Conservation (phyloP, 2,329 filamentous ascomycete species). For the Xylaria sp. region DNA sequence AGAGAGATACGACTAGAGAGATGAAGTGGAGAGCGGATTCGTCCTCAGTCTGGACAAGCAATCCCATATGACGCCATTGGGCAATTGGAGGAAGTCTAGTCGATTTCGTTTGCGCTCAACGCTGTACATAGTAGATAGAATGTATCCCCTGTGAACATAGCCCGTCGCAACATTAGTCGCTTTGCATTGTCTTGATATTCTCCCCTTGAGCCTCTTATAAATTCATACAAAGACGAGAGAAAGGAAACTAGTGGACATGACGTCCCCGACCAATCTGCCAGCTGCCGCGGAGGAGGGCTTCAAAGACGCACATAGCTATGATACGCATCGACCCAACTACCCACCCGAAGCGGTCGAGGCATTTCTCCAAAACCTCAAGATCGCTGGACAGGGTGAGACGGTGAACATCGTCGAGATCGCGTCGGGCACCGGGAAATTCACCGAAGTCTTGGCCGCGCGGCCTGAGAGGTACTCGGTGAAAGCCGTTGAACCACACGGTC, state of each 20-base stretch:
- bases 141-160: background rate
- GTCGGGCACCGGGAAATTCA: constrained; percentile 77
- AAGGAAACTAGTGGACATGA: constrained; percentile 29
- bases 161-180: background rate
- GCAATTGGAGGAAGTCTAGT: background rate
- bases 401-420: constrained; percentile 69
- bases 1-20: too few relatives aligned
- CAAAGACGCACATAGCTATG: constrained; percentile 70
- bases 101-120: background rate
- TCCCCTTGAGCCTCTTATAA: background rate
- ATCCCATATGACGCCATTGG: constrained; percentile 22
- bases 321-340: constrained; percentile 75
- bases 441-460: constrained; percentile 67
- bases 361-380: constrained; percentile 65
- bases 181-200: background rate
- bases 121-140: background rate
- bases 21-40: background rate
- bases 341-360: constrained; percentile 64
- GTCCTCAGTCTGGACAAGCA: background rate
- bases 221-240: background rate
- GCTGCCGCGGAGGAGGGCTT: constrained; percentile 68
- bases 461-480: constrained; percentile 69
- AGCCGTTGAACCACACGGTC: constrained; percentile 71
- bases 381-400: constrained; percentile 58
- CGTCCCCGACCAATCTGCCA: constrained; percentile 40